These are phyloP conservation scores for Macrocybe gigantea DNA, from an alignment of 768 basidiomycete species.

Conservation along the genomic window DNA sequence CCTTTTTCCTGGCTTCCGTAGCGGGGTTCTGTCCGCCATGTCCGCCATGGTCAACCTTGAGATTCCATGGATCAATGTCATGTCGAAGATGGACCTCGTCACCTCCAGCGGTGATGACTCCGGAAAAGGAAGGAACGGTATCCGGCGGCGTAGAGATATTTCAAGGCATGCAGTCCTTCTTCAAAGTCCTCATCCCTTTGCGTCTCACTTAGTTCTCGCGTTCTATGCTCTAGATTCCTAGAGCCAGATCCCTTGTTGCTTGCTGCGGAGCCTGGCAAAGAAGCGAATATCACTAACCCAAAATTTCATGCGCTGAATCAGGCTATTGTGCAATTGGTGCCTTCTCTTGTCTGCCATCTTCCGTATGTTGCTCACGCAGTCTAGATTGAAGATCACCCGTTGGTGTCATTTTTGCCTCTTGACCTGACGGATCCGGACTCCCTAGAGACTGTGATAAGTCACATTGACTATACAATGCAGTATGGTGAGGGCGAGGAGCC, in stretches of 20 bases:
- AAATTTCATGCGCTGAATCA: constrained; percentile 92
- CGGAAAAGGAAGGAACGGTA: constrained; percentile 61
- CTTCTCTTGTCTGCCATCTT: constrained; percentile 17
- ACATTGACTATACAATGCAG: constrained; percentile 98
- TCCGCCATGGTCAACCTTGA: constrained; percentile 98
- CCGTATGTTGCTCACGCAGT: background rate
- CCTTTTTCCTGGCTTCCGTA: constrained; percentile 18
- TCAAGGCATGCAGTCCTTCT: constrained; percentile 50
- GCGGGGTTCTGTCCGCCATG: constrained; percentile 96
- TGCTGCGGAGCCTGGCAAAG: constrained; percentile 52
- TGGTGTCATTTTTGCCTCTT: constrained; percentile 94
- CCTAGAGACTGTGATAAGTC: constrained; percentile 84
- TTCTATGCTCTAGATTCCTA: constrained; percentile 55
- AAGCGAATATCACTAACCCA: constrained; percentile 55
- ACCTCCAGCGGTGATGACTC: constrained; percentile 58
- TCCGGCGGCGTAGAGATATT: constrained; percentile 71
- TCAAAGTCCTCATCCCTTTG: background rate
- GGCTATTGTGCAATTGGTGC: constrained; percentile 90
- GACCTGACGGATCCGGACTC: constrained; percentile 89
- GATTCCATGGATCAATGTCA: constrained; percentile 94
- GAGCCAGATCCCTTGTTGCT: constrained; percentile 93
- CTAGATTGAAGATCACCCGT: constrained; percentile 97
- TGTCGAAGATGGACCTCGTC: constrained; percentile 99
- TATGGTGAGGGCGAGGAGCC: constrained; percentile 99
- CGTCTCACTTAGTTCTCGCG: background rate